These are phyloP conservation scores for Trypanosoma mega DNA, from an alignment of 208 protist genomes.

Conservation along the genomic window DNA sequence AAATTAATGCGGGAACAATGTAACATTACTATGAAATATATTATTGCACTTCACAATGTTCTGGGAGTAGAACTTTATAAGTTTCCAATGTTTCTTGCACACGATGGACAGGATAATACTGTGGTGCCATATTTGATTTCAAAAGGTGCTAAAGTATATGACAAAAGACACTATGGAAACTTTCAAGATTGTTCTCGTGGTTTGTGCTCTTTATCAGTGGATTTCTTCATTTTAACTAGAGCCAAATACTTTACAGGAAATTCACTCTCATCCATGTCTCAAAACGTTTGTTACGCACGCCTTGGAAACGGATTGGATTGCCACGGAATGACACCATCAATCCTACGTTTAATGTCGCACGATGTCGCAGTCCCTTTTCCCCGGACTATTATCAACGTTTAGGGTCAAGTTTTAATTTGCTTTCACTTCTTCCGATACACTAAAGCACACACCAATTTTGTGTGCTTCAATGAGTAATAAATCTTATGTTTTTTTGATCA, in stretches of 20 bases:
- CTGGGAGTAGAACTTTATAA: neutral
- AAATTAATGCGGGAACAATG: neutral
- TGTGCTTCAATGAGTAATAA: too few species aligned
- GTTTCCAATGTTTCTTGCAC: slow-evolving; percentile 1
- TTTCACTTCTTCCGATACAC: too few species aligned
- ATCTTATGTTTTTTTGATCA: too few species aligned
- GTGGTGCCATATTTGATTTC: neutral
- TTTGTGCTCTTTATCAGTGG: slow-evolving; percentile 2
- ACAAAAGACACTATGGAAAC: neutral
- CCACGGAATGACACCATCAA: neutral
- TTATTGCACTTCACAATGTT: neutral
- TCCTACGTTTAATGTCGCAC: slow-evolving; percentile 4
- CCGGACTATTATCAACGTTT: too few species aligned
- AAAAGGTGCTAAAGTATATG: neutral
- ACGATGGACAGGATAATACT: slow-evolving; percentile 1
- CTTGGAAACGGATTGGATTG: neutral
- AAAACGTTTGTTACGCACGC: slow-evolving; percentile 9
- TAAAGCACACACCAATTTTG: too few species aligned
- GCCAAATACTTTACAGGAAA: slow-evolving; percentile 5
- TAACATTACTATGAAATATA: neutral
- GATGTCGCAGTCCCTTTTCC: too few species aligned
- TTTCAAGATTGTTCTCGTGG: neutral
- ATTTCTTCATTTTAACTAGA: neutral
- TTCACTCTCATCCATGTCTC: neutral
- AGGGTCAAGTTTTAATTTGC: too few species aligned